Percentiles rank a stretch among this genome's conserved stretches.
phyloP scores from a whole-genome alignment of 495 filamentous ascomycete species.

The Elasticomyces elasticus region DNA sequence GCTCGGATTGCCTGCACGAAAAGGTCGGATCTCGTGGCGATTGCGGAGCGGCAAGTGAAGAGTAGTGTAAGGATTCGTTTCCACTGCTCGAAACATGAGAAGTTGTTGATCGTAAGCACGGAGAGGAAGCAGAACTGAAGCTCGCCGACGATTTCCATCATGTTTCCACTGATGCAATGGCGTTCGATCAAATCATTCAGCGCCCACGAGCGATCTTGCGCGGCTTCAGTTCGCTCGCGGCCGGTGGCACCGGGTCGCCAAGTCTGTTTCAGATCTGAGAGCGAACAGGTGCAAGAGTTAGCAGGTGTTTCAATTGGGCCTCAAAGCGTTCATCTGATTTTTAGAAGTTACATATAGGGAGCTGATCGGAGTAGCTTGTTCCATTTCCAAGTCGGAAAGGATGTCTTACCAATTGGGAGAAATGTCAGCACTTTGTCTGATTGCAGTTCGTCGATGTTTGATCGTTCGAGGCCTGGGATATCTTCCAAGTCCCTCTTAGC shows the following conservation, averaged over 20 bases:
- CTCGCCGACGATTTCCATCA: conserved; percentile 62
- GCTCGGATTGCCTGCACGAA: conserved; percentile 51
- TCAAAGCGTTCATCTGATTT: too few species aligned
- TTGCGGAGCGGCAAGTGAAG: conserved; percentile 56
- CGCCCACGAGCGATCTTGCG: conserved; percentile 64
- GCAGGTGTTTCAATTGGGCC: too few species aligned
- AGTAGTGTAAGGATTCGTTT: conserved; percentile 61
- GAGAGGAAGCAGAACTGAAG: conserved; percentile 77
- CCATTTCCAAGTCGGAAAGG: too few species aligned
- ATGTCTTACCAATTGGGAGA: conserved; percentile 43
- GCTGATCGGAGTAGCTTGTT: too few species aligned
- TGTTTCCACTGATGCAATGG: conserved; percentile 6
- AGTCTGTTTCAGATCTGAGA: conserved; percentile 46
- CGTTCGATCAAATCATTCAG: conserved; percentile 43
- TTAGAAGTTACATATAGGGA: too few species aligned
- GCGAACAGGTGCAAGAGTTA: too few species aligned
- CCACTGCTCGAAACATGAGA: conserved; percentile 84
- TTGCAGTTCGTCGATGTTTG: conserved; percentile 17
- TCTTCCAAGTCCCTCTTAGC: conserved; percentile 38
- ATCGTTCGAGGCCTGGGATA: conserved; percentile 32
- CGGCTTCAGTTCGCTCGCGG: conserved; percentile 58
- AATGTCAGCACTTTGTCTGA: conserved; percentile 41
- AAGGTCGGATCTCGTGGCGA: conserved; percentile 45
- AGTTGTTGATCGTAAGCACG: conserved; percentile 70
- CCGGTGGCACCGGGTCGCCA: conserved; percentile 62